Conservation (phyloP, 2,329 filamentous ascomycete genomes). For the Alternaria solani region DNA sequence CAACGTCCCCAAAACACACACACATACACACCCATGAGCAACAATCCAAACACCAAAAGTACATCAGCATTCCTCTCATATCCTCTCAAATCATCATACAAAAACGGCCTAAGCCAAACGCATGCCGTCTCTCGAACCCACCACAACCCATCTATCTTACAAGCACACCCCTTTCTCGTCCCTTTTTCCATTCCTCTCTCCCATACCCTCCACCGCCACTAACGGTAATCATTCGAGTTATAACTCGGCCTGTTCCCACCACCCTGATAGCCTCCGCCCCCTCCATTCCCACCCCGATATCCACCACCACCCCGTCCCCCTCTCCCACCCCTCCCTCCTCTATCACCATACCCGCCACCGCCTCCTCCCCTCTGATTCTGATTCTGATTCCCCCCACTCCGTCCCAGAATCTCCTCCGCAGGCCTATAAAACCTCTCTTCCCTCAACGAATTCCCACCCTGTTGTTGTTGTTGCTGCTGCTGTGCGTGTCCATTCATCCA, state of each 20-base stretch:
- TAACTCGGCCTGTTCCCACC: slow-evolving; percentile 21
- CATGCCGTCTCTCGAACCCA: too few relatives aligned
- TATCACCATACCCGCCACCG: slow-evolving; percentile 24
- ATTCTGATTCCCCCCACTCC: slow-evolving; percentile 34
- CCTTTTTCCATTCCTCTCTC: not conserved
- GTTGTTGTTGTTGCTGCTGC: slow-evolving; percentile 30
- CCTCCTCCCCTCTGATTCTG: slow-evolving; percentile 28
- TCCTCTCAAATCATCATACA: too few relatives aligned
- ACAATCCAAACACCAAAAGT: too few relatives aligned
- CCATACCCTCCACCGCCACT: not conserved
- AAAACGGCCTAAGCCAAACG: too few relatives aligned
- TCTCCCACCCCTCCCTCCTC: slow-evolving; percentile 40
- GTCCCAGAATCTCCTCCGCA: slow-evolving; percentile 34
- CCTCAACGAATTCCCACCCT: slow-evolving; percentile 31
- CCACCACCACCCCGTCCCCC: slow-evolving; percentile 30
- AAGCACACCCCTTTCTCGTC: not conserved
- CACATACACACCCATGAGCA: too few relatives aligned
- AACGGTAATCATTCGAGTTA: slow-evolving; percentile 31
- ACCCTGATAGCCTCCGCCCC: slow-evolving; percentile 28
- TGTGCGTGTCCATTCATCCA: slow-evolving; percentile 31
- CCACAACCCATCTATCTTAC: not conserved
- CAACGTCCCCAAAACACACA: too few relatives aligned
- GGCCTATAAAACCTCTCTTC: slow-evolving; percentile 38
- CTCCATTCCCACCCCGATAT: slow-evolving; percentile 30
- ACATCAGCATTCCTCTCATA: too few relatives aligned